These are phyloP conservation scores for Aspergillus sp. DNA, from an alignment of 2,329 filamentous ascomycete genomes.

Conservation along the genomic window DNA sequence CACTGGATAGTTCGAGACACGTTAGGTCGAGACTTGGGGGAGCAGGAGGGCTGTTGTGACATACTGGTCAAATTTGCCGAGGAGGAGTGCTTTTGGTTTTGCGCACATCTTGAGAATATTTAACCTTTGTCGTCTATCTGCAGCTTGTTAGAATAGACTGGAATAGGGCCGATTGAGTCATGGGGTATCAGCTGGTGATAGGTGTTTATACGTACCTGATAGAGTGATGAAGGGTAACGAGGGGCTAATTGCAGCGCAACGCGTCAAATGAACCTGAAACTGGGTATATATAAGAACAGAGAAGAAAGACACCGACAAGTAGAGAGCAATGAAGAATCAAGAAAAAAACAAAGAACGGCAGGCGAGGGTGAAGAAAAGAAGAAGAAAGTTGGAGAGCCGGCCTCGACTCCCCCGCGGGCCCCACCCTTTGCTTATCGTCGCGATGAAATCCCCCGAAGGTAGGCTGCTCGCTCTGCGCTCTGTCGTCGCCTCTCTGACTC, in stretches of 20 bases:
- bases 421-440: neutral
- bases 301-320: neutral
- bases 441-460: neutral
- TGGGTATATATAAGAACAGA: neutral
- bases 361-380: neutral
- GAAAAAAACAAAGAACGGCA: neutral
- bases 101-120: slow-evolving; percentile 25
- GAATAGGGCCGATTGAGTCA: slow-evolving; percentile 2
- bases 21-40: slow-evolving; percentile 5
- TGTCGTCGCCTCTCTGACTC: neutral
- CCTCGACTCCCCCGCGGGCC: neutral
- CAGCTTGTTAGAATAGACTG: neutral
- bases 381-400: neutral
- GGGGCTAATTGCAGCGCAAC: neutral
- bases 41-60: slow-evolving; percentile 32
- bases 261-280: neutral
- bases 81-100: slow-evolving; percentile 64
- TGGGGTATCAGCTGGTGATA: neutral
- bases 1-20: slow-evolving; percentile 42
- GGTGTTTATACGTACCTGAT: neutral
- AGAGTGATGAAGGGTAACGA: neutral
- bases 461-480: neutral
- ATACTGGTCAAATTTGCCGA: slow-evolving; percentile 68
- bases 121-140: neutral
- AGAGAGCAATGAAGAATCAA: neutral